Conservation (phyloP, 257 asterid species). For the Leptodermis oblonga region DNA sequence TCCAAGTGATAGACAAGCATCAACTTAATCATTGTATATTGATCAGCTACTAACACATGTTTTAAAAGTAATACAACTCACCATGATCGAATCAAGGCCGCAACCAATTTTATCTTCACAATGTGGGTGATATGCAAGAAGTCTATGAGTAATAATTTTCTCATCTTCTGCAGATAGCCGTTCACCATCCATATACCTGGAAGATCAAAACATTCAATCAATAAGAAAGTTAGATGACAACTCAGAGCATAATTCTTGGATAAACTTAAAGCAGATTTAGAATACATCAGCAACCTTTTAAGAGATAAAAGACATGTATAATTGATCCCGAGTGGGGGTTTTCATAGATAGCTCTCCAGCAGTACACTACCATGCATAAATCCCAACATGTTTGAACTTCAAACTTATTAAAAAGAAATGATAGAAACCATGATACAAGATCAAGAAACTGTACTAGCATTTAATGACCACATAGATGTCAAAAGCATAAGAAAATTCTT, state of each 20-base stretch:
- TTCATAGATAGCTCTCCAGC: not conserved
- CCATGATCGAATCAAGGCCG: slow-evolving; percentile 97
- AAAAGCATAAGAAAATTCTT: not conserved
- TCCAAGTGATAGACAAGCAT: not conserved
- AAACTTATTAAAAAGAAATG: not conserved
- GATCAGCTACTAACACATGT: not conserved
- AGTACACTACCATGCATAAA: not conserved
- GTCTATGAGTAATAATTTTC: slow-evolving; percentile 58
- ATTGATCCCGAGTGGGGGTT: not conserved
- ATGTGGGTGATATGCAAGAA: slow-evolving; percentile 89
- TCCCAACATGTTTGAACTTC: not conserved
- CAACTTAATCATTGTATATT: not conserved
- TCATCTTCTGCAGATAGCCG: slow-evolving; percentile 72
- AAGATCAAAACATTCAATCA: slow-evolving; percentile 11
- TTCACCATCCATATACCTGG: slow-evolving; percentile 88
- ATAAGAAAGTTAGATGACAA: not conserved
- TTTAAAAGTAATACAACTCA: slow-evolving; percentile 32
- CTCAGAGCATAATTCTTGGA: not conserved
- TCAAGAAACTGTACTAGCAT: not conserved
- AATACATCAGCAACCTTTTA: not conserved
- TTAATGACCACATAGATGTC: not conserved
- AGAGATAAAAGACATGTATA: too few relatives aligned
- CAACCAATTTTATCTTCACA: slow-evolving; percentile 80
- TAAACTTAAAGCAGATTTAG: not conserved
- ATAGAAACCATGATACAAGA: not conserved